Conservation (phyloP, 371 early-diverging fungal genomes). For the Umbelopsis sp. region DNA sequence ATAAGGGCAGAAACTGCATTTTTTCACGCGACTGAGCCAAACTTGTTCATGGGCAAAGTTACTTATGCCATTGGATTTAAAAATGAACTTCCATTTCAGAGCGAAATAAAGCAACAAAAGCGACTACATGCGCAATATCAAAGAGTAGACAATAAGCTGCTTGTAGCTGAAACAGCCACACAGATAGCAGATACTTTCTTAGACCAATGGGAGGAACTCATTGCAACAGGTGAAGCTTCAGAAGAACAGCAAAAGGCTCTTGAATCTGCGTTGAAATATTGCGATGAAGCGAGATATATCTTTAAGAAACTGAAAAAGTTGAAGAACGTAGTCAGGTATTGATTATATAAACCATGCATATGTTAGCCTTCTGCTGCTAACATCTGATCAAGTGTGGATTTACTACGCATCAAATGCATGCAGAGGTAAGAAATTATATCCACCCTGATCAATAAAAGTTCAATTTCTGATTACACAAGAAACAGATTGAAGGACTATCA, state of each 20-base stretch:
- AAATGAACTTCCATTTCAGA: constrained; percentile 22
- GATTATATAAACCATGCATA: neutral
- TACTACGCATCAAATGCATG: constrained; percentile 26
- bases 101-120: constrained; percentile 26
- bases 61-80: constrained; percentile 40
- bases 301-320: neutral
- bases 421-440: constrained; percentile 25
- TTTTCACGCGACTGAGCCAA: neutral
- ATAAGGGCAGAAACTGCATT: constrained; percentile 6
- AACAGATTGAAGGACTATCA: constrained; percentile 29
- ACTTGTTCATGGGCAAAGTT: constrained; percentile 34
- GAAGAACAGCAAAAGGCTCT: constrained; percentile 22
- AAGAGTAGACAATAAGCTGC: constrained; percentile 9
- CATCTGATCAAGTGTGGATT: constrained; percentile 18
- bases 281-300: constrained; percentile 20
- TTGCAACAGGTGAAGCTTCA: constrained; percentile 7
- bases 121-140: constrained; percentile 14
- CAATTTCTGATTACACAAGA: neutral
- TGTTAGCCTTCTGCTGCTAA: neutral
- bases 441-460: neutral
- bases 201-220: constrained; percentile 29
- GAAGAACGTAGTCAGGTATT: neutral
- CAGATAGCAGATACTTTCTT: constrained; percentile 30
- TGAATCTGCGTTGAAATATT: constrained; percentile 25
- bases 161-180: constrained; percentile 26